Conservation (phyloP, 176 grass and related monocot species). For the Musa troglodytarum region DNA sequence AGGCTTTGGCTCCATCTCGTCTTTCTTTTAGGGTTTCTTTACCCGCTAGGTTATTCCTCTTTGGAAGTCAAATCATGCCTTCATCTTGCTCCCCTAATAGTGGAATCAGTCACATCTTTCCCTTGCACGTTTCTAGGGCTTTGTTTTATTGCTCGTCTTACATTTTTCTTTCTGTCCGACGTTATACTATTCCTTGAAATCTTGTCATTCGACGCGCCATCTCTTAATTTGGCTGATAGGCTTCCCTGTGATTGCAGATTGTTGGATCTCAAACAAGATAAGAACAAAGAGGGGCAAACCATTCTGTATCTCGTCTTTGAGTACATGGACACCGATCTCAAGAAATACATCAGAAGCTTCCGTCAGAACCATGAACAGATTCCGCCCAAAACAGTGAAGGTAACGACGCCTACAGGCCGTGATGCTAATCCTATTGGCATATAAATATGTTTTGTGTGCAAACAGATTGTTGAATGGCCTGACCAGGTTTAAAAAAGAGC, state of each 20-base stretch:
- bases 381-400: constrained; percentile 50
- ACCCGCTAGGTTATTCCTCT: neutral
- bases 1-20: neutral
- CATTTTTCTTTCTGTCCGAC: no score
- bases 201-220: neutral
- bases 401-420: neutral
- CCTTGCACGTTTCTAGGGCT: no score
- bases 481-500: no score
- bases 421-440: no score
- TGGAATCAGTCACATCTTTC: no score
- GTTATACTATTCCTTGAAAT: no score
- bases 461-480: no score
- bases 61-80: no score
- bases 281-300: constrained; percentile 83
- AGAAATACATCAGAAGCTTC: constrained; percentile 81
- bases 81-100: no score
- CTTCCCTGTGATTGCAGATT: constrained; percentile 27
- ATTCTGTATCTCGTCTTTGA: constrained; percentile 97
- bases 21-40: neutral
- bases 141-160: no score
- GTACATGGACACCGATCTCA: constrained; percentile 99
- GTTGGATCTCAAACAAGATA: constrained; percentile 87
- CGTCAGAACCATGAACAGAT: constrained; percentile 59
- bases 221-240: constrained; percentile 1
- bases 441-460: no score